phyloP scores from a whole-genome alignment of 2,329 filamentous ascomycete species.

The Fusarium compactum region DNA sequence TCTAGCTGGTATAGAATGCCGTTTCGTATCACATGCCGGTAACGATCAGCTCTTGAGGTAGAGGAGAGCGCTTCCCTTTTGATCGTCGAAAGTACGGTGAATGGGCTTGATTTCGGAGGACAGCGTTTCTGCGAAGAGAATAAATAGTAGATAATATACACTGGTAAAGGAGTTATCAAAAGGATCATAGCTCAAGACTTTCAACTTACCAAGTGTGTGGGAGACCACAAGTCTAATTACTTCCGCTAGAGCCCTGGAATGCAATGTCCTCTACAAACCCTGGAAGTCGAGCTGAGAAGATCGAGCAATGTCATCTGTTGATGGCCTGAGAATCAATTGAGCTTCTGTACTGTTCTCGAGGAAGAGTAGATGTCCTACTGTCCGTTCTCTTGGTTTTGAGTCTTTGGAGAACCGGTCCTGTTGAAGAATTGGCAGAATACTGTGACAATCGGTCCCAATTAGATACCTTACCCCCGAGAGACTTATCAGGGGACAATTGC shows the following conservation, averaged over 20 bases:
- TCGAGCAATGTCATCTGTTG: not conserved
- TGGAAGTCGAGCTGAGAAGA: not conserved
- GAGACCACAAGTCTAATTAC: not conserved
- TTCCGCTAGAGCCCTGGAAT: not conserved
- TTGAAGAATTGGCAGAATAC: not conserved
- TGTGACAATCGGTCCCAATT: not conserved
- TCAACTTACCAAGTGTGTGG: not conserved
- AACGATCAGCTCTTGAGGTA: not conserved
- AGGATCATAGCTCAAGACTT: not conserved
- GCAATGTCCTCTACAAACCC: not conserved
- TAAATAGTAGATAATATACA: not conserved
- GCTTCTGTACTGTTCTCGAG: not conserved
- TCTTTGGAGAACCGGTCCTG: not conserved
- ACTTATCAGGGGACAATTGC: not conserved
- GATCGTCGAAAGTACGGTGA: not conserved
- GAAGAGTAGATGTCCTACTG: not conserved
- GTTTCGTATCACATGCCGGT: not conserved
- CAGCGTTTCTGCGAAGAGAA: no score
- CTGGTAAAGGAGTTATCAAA: not conserved
- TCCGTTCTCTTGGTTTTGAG: not conserved
- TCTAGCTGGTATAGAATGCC: not conserved
- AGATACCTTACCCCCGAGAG: not conserved
- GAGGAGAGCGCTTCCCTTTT: not conserved
- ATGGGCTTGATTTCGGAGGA: not conserved
- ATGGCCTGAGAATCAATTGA: not conserved